Evolutionary conservation across 148 eudicot genomes (phyloP), one percentile per base, ranked within the genome.

Genomic region (Nepenthes gracilis): DNA sequence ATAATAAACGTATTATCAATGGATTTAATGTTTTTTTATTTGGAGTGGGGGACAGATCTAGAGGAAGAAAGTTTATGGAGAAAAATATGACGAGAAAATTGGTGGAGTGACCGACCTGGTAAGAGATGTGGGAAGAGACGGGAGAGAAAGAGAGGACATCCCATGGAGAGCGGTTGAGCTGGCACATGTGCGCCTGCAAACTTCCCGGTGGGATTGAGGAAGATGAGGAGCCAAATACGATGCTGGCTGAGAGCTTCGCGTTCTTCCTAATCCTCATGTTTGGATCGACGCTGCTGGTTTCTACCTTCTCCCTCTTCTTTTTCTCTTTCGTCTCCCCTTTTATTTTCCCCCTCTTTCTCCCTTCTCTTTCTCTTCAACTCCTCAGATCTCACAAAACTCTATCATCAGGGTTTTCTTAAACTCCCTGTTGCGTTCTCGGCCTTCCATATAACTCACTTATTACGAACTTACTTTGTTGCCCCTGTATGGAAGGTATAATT

Each of bases 91-190:
- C 23, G 23, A 23, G 23, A 23, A 23, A 23, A 23, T 23, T 23
- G 54, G 1, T n/a, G 64, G n/a, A 35, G 55, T 35, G 33, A 13
- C n/a, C 43, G 14, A 40, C 66, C 66, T 53, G 66, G 48, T 51
- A n/a, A 8, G 62, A 5, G 54, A 5, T 6, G 4, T 50, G 64
- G 14, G 64, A 55, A 5, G 43, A 34, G 0, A 40, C 33, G 10
- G 64, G 56, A 0, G 60, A 38, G 6, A 55, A 61, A 33, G 33
- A 38, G 51, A 54, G 43, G 15, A 55, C 35, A 54, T 63, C 66
- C 66, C 66, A 63, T 37, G 66, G 66, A 12, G 66, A 63, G 66
- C 66, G 66, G 66, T 63, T 63, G 14, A 63, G 47, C 36, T 43
- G 57, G 53, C 66, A 63, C 12, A 63, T 58, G 66, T 63, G 66